phyloP scores from a whole-genome alignment of 768 basidiomycete species.

The Boletus patriciae region DNA sequence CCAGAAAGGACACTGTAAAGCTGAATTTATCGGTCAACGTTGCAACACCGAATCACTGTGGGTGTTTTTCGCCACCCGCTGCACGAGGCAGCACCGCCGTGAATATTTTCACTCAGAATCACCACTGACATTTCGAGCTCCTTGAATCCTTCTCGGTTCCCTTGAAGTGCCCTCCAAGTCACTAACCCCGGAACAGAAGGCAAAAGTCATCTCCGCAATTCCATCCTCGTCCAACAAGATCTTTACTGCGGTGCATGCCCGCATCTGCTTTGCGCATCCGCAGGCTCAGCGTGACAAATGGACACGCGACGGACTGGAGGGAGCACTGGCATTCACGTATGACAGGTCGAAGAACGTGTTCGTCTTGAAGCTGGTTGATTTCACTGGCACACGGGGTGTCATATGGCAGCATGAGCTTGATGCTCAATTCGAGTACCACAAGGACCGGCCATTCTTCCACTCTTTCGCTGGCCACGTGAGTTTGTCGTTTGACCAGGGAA shows the following conservation, averaged over 20 bases:
- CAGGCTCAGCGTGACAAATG: conserved; percentile 58
- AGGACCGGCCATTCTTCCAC: conserved; percentile 90
- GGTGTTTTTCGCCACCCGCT: no score
- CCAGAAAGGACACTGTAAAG: no score
- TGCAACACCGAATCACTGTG: no score
- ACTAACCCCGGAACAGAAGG: conserved; percentile 73
- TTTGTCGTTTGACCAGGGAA: conserved; percentile 14
- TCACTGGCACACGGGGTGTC: conserved; percentile 84
- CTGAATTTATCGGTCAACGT: no score
- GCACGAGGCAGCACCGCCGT: no score
- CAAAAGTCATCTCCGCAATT: conserved; percentile 66
- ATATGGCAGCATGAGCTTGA: conserved; percentile 95
- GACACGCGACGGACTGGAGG: conserved; percentile 86
- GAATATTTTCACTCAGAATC: no score
- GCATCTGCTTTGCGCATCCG: conserved; percentile 90
- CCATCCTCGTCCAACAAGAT: conserved; percentile 68
- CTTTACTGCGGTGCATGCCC: conserved; percentile 72
- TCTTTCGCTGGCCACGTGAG: conserved; percentile 90
- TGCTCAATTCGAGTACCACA: conserved; percentile 72
- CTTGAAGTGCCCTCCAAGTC: conserved; percentile 69
- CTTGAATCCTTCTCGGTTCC: neutral
- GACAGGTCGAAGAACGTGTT: conserved; percentile 58
- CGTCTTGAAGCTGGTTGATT: conserved; percentile 79
- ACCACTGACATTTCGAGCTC: neutral
- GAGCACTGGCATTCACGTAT: conserved; percentile 71